Evolutionary conservation across 768 basidiomycete genomes (phyloP), one percentile per base, ranked within the genome.

Genomic region (Pleurotus pulmonarius): DNA sequence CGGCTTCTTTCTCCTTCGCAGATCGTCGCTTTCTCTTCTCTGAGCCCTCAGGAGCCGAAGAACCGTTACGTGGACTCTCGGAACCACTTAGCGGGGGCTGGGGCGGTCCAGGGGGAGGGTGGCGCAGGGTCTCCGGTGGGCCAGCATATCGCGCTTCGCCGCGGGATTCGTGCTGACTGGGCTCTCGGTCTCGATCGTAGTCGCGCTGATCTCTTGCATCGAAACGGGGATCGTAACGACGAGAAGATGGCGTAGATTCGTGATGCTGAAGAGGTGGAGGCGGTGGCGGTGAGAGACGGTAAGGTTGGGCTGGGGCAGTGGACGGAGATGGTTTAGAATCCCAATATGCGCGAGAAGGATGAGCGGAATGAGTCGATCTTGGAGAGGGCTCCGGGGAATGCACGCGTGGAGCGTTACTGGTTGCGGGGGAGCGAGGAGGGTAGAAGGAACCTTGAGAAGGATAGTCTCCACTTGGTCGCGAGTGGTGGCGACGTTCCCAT

Each of bases 181-280:
- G 48, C 39, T 53, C 51, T 24, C 51, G 51, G 52, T 83, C 83
- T 24, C 51, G 51, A 51, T 83, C 83, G 37, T 80, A 76, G 24
- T 80, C 79, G 15, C 76, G 70, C 43, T 70, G 67, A 40, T 82
- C 81, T 15, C 76, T 71, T n/a, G 67, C 79, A 63, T 83, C 82
- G 58, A 80, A 80, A 18, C 81, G 74, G 5, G 86, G 86, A 61
- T 89, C 88, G 59, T 89, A 90, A 15, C 87, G 76, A 60, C 83
- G 75, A 11, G 29, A 34, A 34, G 29, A 34, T 13, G 69, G 71
- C 0, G 76, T 64, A 24, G 67, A 73, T 49, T 83, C 83, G 9
- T 73, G 72, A 26, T 72, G 73, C 8, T 68, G 68, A 4, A 69
- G 64, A 38, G 65, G 66, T 7, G 70, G 71, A 2, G 67, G 73